phyloP scores from a whole-genome alignment of 768 basidiomycete species.

The Podaxis sp. region DNA sequence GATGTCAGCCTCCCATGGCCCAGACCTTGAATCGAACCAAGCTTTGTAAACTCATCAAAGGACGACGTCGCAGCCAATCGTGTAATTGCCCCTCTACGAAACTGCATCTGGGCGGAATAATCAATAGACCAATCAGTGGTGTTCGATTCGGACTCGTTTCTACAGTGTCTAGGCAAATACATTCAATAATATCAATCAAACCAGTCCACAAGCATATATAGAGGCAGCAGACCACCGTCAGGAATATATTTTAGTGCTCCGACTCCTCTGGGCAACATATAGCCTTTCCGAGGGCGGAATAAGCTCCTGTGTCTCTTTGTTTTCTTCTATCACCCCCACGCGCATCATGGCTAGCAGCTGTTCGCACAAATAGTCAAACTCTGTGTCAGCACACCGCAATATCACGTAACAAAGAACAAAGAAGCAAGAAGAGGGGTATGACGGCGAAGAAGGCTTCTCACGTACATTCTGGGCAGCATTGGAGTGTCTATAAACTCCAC shows the following conservation, averaged over 20 bases:
- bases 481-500: conserved; percentile 80
- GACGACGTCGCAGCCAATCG: no score
- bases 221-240: background rate
- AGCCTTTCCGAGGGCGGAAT: conserved; percentile 18
- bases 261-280: conserved; percentile 9
- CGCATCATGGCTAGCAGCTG: conserved; percentile 61
- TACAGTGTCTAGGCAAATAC: background rate
- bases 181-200: background rate
- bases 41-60: no score
- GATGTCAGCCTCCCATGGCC: no score
- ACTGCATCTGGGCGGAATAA: background rate
- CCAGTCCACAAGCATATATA: background rate
- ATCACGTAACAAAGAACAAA: background rate
- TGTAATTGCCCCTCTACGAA: background rate
- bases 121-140: background rate
- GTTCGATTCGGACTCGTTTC: background rate
- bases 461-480: conserved; percentile 79
- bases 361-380: background rate
- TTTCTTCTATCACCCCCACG: conserved; percentile 25
- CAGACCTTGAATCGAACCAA: no score
- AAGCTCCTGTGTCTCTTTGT: conserved; percentile 8
- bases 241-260: background rate
- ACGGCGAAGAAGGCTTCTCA: conserved; percentile 10
- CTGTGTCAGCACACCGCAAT: background rate
- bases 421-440: background rate